These are phyloP conservation scores for Metschnikowia drakensbergensis DNA, from an alignment of 805 yeast genomes.

Conservation along the genomic window DNA sequence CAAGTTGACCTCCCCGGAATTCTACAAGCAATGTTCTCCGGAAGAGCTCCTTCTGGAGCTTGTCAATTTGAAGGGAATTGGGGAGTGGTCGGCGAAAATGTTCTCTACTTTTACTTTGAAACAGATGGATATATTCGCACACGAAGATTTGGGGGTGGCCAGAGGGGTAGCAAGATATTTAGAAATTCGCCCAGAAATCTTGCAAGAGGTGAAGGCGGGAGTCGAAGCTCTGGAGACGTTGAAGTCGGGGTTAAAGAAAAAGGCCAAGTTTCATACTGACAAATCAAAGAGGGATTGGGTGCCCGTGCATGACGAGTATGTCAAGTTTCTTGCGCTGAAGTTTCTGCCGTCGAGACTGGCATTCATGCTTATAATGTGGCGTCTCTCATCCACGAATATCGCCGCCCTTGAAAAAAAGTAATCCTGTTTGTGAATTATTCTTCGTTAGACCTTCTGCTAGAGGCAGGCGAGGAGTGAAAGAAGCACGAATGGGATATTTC, in stretches of 20 bases:
- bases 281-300: conserved; percentile 57
- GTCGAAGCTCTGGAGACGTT: conserved; percentile 31
- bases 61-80: conserved; percentile 63
- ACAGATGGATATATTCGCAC: conserved; percentile 66
- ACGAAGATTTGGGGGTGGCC: conserved; percentile 80
- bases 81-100: conserved; percentile 89
- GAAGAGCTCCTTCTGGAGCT: conserved; percentile 48
- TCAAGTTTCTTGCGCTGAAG: conserved; percentile 50
- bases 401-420: conserved; percentile 36
- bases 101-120: conserved; percentile 68
- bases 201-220: conserved; percentile 39
- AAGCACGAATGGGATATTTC: background rate
- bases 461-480: background rate
- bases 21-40: conserved; percentile 37
- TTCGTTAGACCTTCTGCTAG: background rate
- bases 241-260: conserved; percentile 29
- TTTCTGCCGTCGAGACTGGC: conserved; percentile 66
- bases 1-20: conserved; percentile 27
- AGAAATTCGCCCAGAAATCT: conserved; percentile 47
- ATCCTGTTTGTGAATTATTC: no score
- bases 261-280: conserved; percentile 34
- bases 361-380: conserved; percentile 73
- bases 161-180: conserved; percentile 72
- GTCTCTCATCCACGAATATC: conserved; percentile 55
- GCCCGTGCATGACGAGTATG: conserved; percentile 58